These are phyloP conservation scores for Vitis rotundifolia DNA, from an alignment of 164 flowering plant species.

Conservation along the genomic window DNA sequence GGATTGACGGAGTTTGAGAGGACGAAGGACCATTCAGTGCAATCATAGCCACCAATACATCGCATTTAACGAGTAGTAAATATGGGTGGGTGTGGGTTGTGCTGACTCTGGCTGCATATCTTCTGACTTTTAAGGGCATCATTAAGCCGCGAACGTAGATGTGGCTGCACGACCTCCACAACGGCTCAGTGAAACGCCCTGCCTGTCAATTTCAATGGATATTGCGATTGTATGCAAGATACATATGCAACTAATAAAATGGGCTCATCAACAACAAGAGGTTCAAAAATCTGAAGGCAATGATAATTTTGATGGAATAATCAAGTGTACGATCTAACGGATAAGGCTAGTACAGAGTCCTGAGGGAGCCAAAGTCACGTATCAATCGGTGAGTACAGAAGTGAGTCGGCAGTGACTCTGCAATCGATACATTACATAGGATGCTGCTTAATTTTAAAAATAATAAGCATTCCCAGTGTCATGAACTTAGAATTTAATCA, in stretches of 20 bases:
- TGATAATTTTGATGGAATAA: neutral
- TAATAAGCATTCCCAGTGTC: neutral
- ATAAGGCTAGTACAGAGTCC: slow-evolving; percentile 2
- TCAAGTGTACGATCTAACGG: neutral
- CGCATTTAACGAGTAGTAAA: neutral
- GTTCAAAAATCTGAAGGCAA: neutral
- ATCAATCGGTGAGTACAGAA: neutral
- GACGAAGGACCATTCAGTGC: too few species aligned
- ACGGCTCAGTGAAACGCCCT: neutral
- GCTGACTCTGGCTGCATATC: neutral
- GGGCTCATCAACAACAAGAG: neutral
- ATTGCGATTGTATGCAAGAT: neutral
- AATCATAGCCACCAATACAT: too few species aligned
- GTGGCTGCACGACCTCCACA: neutral
- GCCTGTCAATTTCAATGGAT: neutral
- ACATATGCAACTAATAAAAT: neutral
- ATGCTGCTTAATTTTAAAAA: too few species aligned
- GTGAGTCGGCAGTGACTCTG: too few species aligned
- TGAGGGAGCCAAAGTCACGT: neutral
- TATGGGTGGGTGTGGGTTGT: neutral
- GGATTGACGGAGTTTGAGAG: too few species aligned
- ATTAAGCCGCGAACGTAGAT: neutral
- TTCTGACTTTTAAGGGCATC: neutral
- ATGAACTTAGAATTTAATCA: too few species aligned
- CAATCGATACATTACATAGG: too few species aligned